Evolutionary conservation across 1,284 basidiomycete species (phyloP), one percentile per base, ranked within the genome.

Genomic region (Stygiomarasmius scandens): DNA sequence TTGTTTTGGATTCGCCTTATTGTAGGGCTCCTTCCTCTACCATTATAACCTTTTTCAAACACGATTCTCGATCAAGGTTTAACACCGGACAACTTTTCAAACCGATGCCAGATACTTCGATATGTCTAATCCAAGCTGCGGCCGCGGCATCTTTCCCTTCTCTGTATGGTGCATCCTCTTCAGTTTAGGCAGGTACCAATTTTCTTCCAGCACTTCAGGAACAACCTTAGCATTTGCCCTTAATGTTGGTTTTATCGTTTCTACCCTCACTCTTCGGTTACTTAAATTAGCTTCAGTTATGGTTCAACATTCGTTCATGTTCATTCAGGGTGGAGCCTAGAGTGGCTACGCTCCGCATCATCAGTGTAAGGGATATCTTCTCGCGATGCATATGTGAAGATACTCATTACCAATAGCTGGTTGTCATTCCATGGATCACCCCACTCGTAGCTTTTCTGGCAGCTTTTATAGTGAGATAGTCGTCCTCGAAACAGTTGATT

Each of bases 41-140:
- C 19, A 19, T n/a, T n/a, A n/a, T n/a, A n/a, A n/a, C n/a, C n/a
- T n/a, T n/a, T 23, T 44, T 34, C 16, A 19, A 22, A 20, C 27
- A 41, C 16, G 25, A 48, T 54, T 56, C 12, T 19, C 11, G 14
- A 22, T n/a, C n/a, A n/a, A 63, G 61, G 16, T 46, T 61, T 10
- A 57, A 52, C 19, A 55, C 61, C 22, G 61, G 59, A 19, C 57
- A 63, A 27, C 54, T 63, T 3, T 55, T 34, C 36, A 61, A 61
- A 47, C 20, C 47, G 22, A n/a, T 50, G 19, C 61, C 61, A 19
- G 16, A 54, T 38, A 19, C 55, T 2, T n/a, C 20, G 8, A 49
- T 63, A 14, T 63, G 61, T 44, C n/a, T 61, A 14, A 46, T 59
- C 10, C 61, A 63, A 54, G 59, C 59, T 22, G 57, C 59, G 2